Conservation (phyloP, 768 basidiomycete species). For the Russula emetica region DNA sequence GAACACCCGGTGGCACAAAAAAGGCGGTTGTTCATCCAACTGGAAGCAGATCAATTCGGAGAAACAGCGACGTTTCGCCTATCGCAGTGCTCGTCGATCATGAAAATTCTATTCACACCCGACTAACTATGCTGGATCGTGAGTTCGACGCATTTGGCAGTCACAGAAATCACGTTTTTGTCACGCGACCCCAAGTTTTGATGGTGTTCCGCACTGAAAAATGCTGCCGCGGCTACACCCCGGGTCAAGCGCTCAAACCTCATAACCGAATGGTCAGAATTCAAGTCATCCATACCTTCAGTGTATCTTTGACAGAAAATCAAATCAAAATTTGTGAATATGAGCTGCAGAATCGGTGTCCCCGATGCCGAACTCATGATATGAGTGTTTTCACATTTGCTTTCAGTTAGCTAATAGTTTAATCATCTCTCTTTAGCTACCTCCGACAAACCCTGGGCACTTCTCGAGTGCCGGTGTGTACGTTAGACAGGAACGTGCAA, state of each 20-base stretch:
- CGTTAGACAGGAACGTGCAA: not conserved
- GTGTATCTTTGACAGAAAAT: not conserved
- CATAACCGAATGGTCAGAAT: not conserved
- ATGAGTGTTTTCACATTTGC: not conserved
- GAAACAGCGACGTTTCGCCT: not conserved
- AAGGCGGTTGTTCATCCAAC: not conserved
- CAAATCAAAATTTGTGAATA: not conserved
- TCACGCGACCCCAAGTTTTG: not conserved
- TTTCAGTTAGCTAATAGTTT: not conserved
- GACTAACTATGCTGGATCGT: not conserved
- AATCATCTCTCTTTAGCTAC: not conserved
- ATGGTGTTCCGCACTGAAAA: not conserved
- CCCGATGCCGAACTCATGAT: not conserved
- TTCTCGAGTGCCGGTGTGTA: not conserved
- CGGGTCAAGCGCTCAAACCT: not conserved
- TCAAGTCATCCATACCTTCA: not conserved
- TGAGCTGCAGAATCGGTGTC: not conserved
- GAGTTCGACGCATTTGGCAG: not conserved
- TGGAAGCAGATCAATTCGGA: not conserved
- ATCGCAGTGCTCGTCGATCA: conserved; percentile 5
- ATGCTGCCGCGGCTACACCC: too few relatives aligned
- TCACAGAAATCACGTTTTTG: not conserved
- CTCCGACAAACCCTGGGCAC: not conserved
- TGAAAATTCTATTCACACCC: not conserved
- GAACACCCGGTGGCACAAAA: not conserved